Evolutionary conservation across 192 early-diverging fungal genomes (phyloP).

Genomic region (Coemansia pectinata): DNA sequence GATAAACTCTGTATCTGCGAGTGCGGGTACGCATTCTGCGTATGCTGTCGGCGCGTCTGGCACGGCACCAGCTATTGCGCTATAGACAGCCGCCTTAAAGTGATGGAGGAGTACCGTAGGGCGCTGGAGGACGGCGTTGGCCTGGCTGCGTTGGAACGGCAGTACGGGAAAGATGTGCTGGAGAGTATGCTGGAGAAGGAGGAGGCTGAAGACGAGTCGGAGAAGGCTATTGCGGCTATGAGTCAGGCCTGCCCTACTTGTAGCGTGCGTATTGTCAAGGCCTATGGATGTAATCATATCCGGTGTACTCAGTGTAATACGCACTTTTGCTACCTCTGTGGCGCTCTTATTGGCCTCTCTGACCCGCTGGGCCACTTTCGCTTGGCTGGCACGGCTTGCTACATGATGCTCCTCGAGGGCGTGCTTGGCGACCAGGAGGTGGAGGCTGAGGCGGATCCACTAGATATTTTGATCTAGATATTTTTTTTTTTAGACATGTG

Average conservation of each 20-base stretch:
- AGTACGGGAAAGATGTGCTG: slow-evolving; percentile 14
- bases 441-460: background rate
- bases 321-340: slow-evolving; percentile 38
- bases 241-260: slow-evolving; percentile 25
- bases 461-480: background rate
- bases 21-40: slow-evolving; percentile 29
- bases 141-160: slow-evolving; percentile 1
- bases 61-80: slow-evolving; percentile 25
- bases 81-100: background rate
- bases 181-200: slow-evolving; percentile 4
- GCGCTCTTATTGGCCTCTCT: background rate
- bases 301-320: slow-evolving; percentile 16
- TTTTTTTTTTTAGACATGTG: background rate
- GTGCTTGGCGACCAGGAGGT: slow-evolving; percentile 3
- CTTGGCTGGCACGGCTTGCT: background rate
- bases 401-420: slow-evolving; percentile 21
- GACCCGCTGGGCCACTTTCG: slow-evolving; percentile 23
- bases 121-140: background rate
- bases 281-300: slow-evolving; percentile 39
- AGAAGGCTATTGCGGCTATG: background rate
- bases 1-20: slow-evolving; percentile 13
- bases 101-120: slow-evolving; percentile 10
- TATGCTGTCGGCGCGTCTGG: slow-evolving; percentile 21
- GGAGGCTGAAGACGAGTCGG: background rate
- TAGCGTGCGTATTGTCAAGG: slow-evolving; percentile 10